Evolutionary conservation across 441 rosid genomes (phyloP), one percentile per base, ranked within the genome.

Genomic region (Aleurites moluccanus): DNA sequence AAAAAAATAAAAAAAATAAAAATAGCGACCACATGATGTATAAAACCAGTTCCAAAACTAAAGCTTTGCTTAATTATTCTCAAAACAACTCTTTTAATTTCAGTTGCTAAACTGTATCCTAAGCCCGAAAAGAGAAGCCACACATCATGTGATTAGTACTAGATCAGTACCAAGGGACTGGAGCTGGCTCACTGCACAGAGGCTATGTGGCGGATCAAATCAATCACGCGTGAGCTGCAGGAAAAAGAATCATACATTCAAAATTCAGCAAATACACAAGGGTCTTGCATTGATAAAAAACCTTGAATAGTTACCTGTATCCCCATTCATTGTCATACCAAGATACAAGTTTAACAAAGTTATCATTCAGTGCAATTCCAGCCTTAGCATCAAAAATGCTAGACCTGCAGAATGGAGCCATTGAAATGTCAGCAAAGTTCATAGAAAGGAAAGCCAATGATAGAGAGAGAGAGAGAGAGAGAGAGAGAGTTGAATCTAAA

Each of bases 351-450:
- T 90, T 90, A 63, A 79, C 86, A 33, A 88, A 88, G 78, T 83
- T 85, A 3, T 82, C 69, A 49, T 72, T 89, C 85, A 86, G 69
- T 23, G 91, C 87, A 75, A 88, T 88, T 81, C 90, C 94, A 53
- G 92, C 94, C 85, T 90, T 75, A 65, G 92, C 91, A 73, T 90
- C 84, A 1, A 90, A 87, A 65, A 88, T 90, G 87, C 94, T 88
- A 45, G 92, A 90, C 84, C 92, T 88, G 83, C 28, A 20, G 70
- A 57, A 67, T 14, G 33, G 28, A 69, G 16, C 13, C 15, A 52
- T 53, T 9, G 4, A 21, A 72, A 25, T 10, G 28, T 67, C 0
- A 70, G 42, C 52, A 53, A 3, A 44, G 8, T 30, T 4, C 5
- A 20, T 28, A 38, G 14, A 60, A 27, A 60, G 5, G 38, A 60